Conservation (phyloP, 164 flowering plant species). For the Nelumbo lutea region DNA sequence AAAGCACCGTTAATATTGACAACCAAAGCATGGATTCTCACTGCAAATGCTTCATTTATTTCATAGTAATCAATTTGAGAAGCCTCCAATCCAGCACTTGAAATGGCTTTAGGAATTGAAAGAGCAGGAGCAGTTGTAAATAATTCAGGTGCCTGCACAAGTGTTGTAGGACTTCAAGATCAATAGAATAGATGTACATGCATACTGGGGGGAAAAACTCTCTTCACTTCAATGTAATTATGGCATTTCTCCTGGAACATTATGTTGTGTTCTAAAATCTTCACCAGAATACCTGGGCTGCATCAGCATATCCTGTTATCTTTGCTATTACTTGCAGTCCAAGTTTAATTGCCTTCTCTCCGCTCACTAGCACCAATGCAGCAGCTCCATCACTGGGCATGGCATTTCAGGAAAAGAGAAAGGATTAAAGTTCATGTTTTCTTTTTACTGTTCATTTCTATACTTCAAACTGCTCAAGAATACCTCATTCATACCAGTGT, state of each 20-base stretch:
- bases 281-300: constrained; percentile 70
- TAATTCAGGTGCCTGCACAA: constrained; percentile 78
- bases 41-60: constrained; percentile 97
- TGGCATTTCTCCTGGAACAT: neutral
- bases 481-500: neutral
- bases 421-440: neutral
- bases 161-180: neutral
- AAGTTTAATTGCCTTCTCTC: constrained; percentile 64
- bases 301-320: constrained; percentile 81
- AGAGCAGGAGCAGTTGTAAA: constrained; percentile 94
- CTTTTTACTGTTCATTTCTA: neutral
- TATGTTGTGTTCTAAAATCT: neutral
- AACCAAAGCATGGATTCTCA: constrained; percentile 29
- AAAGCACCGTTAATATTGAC: neutral
- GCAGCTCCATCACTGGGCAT: constrained; percentile 85
- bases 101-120: constrained; percentile 92
- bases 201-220: neutral
- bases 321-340: constrained; percentile 75
- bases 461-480: no score
- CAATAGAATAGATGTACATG: neutral
- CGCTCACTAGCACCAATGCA: constrained; percentile 86
- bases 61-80: constrained; percentile 87
- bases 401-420: constrained; percentile 3
- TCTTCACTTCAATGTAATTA: neutral
- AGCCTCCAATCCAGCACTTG: constrained; percentile 76